phyloP scores from a whole-genome alignment of 2,329 filamentous ascomycete species.

The Lachnellula hyalina region DNA sequence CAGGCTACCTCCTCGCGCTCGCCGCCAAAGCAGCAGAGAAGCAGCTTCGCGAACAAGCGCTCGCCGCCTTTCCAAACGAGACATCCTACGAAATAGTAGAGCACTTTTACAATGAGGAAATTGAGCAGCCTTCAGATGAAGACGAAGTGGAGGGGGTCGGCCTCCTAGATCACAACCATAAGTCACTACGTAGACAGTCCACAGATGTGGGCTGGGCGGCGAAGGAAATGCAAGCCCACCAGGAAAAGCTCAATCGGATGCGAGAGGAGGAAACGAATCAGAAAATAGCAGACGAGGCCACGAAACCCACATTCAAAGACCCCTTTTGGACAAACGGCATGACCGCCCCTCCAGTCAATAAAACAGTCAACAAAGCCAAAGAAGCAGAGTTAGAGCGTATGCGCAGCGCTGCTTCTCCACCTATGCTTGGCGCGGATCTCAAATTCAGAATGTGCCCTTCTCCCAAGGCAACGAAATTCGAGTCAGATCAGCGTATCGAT shows the following conservation, averaged over 20 bases:
- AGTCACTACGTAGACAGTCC: slow-evolving; percentile 22
- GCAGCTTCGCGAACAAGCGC: slow-evolving; percentile 70
- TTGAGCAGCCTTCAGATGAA: slow-evolving; percentile 30
- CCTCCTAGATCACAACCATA: slow-evolving; percentile 19
- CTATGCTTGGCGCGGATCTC: slow-evolving; percentile 82
- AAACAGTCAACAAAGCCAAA: slow-evolving; percentile 19
- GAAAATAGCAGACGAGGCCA: slow-evolving; percentile 30
- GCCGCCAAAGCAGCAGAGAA: slow-evolving; percentile 75
- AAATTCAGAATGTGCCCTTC: slow-evolving; percentile 76
- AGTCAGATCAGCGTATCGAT: slow-evolving; percentile 63
- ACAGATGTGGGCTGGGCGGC: slow-evolving; percentile 31
- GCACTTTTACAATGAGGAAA: slow-evolving; percentile 32
- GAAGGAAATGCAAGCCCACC: slow-evolving; percentile 32
- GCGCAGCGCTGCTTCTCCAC: slow-evolving; percentile 61
- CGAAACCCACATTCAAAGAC: slow-evolving; percentile 28
- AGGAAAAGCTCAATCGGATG: slow-evolving; percentile 29
- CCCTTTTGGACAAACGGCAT: slow-evolving; percentile 33
- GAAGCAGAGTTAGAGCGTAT: slow-evolving; percentile 42
- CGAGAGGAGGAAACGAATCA: slow-evolving; percentile 31
- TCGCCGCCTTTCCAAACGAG: slow-evolving; percentile 72
- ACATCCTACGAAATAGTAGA: slow-evolving; percentile 33
- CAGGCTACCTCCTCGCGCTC: slow-evolving; percentile 71
- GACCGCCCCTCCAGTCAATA: slow-evolving; percentile 16
- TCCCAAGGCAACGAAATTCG: slow-evolving; percentile 78
- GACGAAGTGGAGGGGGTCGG: slow-evolving; percentile 28